Evolutionary conservation across 495 filamentous ascomycete genomes (phyloP).

Genomic region (Beverwykella pulmonaria): DNA sequence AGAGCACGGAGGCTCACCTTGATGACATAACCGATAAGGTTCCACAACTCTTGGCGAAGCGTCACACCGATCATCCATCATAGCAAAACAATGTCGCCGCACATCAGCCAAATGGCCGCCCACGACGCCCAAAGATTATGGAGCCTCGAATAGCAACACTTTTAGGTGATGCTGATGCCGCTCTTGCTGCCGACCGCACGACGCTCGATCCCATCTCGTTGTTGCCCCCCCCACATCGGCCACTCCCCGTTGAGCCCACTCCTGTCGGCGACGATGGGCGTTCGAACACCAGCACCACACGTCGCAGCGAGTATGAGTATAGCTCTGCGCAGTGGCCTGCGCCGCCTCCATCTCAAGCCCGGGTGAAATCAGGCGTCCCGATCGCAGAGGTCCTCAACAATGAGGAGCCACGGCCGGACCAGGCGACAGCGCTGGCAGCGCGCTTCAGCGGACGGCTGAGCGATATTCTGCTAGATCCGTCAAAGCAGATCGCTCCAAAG

Average conservation of each 20-base stretch:
- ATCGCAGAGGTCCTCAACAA: slow-evolving; percentile 39
- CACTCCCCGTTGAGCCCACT: not conserved
- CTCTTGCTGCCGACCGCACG: slow-evolving; percentile 3
- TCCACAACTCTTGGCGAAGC: no score
- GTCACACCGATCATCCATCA: no score
- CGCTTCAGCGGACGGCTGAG: slow-evolving; percentile 29
- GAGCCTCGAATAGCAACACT: slow-evolving; percentile 33
- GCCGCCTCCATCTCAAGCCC: not conserved
- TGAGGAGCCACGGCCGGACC: slow-evolving; percentile 7
- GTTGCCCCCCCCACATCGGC: slow-evolving; percentile 5
- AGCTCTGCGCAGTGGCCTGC: not conserved
- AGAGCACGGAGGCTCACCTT: no score
- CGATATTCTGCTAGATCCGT: slow-evolving; percentile 28
- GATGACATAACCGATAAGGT: no score
- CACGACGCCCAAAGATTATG: slow-evolving; percentile 3
- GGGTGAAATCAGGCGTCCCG: slow-evolving; percentile 29
- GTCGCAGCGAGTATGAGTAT: not conserved
- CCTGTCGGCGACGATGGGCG: slow-evolving; percentile 3
- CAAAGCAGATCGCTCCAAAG: slow-evolving; percentile 2
- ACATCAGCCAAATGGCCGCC: not conserved
- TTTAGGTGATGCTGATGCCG: slow-evolving; percentile 9
- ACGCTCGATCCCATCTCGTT: slow-evolving; percentile 11
- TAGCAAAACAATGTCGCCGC: not conserved
- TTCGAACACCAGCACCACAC: not conserved
- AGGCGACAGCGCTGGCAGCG: not conserved